Evolutionary conservation across 129 eudicot genomes (phyloP).

Genomic region (Tagetes patula): DNA sequence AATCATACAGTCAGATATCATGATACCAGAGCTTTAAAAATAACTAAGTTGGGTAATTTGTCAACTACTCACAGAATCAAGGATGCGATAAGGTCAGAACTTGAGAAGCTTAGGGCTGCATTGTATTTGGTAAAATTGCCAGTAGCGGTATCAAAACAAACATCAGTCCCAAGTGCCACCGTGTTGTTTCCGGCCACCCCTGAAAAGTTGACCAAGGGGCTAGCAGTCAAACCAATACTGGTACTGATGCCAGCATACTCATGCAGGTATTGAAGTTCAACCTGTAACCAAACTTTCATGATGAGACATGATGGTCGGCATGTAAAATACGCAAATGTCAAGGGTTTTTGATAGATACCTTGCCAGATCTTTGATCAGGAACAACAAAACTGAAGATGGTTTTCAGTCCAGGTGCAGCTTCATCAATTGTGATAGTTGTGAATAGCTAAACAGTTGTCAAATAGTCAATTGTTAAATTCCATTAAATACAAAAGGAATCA

Average conservation of each 20-base stretch:
- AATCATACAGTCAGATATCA: constrained; percentile 3
- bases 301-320: constrained; percentile 19
- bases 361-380: constrained; percentile 79
- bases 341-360: constrained; percentile 39
- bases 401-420: constrained; percentile 82
- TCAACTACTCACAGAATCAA: constrained; percentile 52
- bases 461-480: neutral
- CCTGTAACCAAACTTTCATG: constrained; percentile 40
- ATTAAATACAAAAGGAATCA: neutral
- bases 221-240: constrained; percentile 83
- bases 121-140: constrained; percentile 69
- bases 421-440: constrained; percentile 68
- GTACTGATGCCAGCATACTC: constrained; percentile 79
- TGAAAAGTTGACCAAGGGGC: constrained; percentile 83
- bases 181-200: constrained; percentile 70
- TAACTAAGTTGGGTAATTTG: neutral
- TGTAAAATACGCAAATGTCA: neutral
- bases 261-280: constrained; percentile 79
- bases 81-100: constrained; percentile 78
- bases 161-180: constrained; percentile 73
- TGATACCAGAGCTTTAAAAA: neutral
- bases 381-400: constrained; percentile 54
- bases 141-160: constrained; percentile 78
- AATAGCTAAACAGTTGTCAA: constrained; percentile 43
- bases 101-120: constrained; percentile 68